A percentile compares a stretch with the other conserved stretches of the same genome.
Evolutionary conservation across 768 basidiomycete genomes (phyloP).

Genomic region (Phlegmacium glaucopus): DNA sequence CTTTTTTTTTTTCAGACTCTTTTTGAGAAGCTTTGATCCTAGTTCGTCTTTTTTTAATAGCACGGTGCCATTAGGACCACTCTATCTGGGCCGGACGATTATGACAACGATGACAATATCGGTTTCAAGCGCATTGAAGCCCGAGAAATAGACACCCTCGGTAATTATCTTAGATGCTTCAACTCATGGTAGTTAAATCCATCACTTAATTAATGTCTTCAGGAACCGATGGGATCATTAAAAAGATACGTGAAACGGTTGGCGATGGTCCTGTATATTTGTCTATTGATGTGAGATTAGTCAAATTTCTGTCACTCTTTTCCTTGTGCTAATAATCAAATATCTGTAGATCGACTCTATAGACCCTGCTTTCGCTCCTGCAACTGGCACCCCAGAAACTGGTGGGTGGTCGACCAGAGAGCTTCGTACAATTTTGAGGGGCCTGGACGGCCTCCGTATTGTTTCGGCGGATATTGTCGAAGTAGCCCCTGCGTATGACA

Average conservation of each 20-base stretch:
- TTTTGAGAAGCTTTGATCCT: slow-evolving; percentile 60
- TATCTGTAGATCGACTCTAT: slow-evolving; percentile 64
- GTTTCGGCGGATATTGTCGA: slow-evolving; percentile 85
- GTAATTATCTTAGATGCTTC: slow-evolving; percentile 28
- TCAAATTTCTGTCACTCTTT: not conserved
- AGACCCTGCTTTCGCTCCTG: slow-evolving; percentile 80
- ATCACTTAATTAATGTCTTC: not conserved
- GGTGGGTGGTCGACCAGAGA: slow-evolving; percentile 86
- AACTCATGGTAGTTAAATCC: not conserved
- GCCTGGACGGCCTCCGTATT: slow-evolving; percentile 70
- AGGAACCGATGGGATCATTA: slow-evolving; percentile 76
- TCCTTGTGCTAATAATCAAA: not conserved
- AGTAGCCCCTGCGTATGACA: slow-evolving; percentile 79
- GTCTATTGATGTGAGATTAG: slow-evolving; percentile 60
- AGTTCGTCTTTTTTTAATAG: slow-evolving; percentile 57
- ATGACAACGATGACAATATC: slow-evolving; percentile 70
- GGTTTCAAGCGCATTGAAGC: slow-evolving; percentile 85
- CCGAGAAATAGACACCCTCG: slow-evolving; percentile 80
- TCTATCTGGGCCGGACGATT: slow-evolving; percentile 73
- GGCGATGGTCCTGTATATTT: slow-evolving; percentile 75
- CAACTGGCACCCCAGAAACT: slow-evolving; percentile 82
- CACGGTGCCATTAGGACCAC: slow-evolving; percentile 87
- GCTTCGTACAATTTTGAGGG: slow-evolving; percentile 70
- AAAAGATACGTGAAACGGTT: slow-evolving; percentile 75
- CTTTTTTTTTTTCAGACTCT: slow-evolving; percentile 15